Base-by-base conservation (phyloP, 306 rosid genomes). In the Lathyrus tuberosus region DNA sequence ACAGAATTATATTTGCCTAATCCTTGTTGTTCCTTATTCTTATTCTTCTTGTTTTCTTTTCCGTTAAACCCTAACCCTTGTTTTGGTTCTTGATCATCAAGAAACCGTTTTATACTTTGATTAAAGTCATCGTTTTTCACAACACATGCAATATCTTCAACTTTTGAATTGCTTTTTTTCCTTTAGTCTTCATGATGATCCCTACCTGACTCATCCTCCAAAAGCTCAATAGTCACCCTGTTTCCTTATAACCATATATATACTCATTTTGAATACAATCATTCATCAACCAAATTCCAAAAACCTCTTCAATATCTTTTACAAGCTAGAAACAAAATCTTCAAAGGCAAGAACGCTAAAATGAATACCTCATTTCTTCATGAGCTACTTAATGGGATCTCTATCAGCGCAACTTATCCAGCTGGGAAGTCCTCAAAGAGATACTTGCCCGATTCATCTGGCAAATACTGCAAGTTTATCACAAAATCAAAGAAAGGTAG, bases 331-430 rank as follows among this genome's bases (percentile, higher is more conserved):
- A n/a, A n/a, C n/a, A n/a, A n/a, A n/a, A n/a, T n/a, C n/a, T n/a
- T n/a, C n/a, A n/a, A n/a, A n/a, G n/a, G n/a, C n/a, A n/a, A n/a
- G n/a, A n/a, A n/a, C n/a, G n/a, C n/a, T 61, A 13, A 68, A 28
- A 86, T 86, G 90, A 76, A 83, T 60, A 42, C 78, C 35, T 35
- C 87, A 76, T 28, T 83, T 69, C 75, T 86, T 78, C 87, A 86
- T 63, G 85, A 82, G 22, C 80, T 80, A 2, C 30, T 71, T 22
- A n/a, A 73, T 62, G 87, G 84, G 49, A 28, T 77, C 51, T 76
- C 81, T 51, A 51, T 59, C 38, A 52, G 62, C 48, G 54, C 86
- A 49, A 61, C 77, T 58, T 61, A 59, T 48, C 76, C 51, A 49
- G 13, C 17, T 63, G 67, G 46, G 41, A 77, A 67, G 20, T 40